Evolutionary conservation across 495 filamentous ascomycete species (phyloP).

Genomic region (Lophiotrema nucula): DNA sequence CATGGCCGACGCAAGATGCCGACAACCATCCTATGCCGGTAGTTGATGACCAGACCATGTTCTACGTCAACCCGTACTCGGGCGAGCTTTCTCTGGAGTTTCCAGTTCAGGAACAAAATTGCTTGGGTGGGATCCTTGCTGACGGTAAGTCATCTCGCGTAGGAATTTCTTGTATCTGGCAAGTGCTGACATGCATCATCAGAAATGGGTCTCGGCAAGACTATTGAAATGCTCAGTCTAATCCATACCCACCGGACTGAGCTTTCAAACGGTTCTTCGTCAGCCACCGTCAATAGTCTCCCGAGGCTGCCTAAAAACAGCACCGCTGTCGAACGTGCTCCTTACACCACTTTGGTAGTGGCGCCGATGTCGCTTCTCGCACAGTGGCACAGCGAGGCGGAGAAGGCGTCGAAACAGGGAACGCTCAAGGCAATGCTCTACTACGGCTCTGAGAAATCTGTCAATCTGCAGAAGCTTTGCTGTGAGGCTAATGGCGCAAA

Average conservation of each 20-base stretch:
- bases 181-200: slow-evolving; percentile 14
- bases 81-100: slow-evolving; percentile 93
- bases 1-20: slow-evolving; percentile 82
- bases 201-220: slow-evolving; percentile 79
- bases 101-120: slow-evolving; percentile 89
- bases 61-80: slow-evolving; percentile 96
- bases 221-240: slow-evolving; percentile 94
- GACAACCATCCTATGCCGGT: slow-evolving; percentile 71
- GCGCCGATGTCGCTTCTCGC: slow-evolving; percentile 91
- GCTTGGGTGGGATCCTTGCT: slow-evolving; percentile 87
- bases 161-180: background rate
- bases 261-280: slow-evolving; percentile 32
- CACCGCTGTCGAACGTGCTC: slow-evolving; percentile 61
- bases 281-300: slow-evolving; percentile 53
- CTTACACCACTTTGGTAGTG: slow-evolving; percentile 89
- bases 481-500: slow-evolving; percentile 67
- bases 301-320: slow-evolving; percentile 58
- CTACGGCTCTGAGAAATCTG: slow-evolving; percentile 80
- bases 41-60: slow-evolving; percentile 63
- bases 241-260: slow-evolving; percentile 80
- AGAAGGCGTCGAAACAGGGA: slow-evolving; percentile 79
- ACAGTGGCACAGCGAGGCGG: slow-evolving; percentile 94
- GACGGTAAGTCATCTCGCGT: slow-evolving; percentile 68
- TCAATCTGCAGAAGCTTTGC: slow-evolving; percentile 74
- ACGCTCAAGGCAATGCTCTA: slow-evolving; percentile 83